Evolutionary conservation across 2,329 filamentous ascomycete genomes (phyloP).

Genomic region (Botrytis sinoallii): DNA sequence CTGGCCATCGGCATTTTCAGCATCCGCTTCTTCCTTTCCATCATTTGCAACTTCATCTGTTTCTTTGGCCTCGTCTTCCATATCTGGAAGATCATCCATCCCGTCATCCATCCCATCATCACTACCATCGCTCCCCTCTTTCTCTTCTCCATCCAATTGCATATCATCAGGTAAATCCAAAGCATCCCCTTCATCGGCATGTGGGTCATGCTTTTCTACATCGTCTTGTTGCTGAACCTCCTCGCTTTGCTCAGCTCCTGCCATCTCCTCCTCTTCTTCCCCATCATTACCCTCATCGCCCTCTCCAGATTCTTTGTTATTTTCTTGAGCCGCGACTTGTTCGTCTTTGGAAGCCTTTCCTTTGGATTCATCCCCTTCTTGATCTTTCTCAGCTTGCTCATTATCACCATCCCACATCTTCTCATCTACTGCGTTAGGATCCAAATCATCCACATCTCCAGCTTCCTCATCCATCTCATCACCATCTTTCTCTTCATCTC

Average conservation of each 20-base stretch:
- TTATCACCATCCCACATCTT: slow-evolving; percentile 97
- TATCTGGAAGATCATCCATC: slow-evolving; percentile 56
- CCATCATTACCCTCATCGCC: slow-evolving; percentile 49
- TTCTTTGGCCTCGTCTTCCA: slow-evolving; percentile 42
- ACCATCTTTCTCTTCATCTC: slow-evolving; percentile 59
- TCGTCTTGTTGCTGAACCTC: slow-evolving; percentile 51
- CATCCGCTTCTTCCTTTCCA: slow-evolving; percentile 46
- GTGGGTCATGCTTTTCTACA: slow-evolving; percentile 61
- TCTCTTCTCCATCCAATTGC: slow-evolving; percentile 62
- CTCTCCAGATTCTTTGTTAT: slow-evolving; percentile 56
- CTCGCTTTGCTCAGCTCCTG: slow-evolving; percentile 57
- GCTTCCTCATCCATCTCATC: slow-evolving; percentile 85
- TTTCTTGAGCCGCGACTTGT: slow-evolving; percentile 46
- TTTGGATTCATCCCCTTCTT: slow-evolving; percentile 69
- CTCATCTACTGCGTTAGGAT: slow-evolving; percentile 88
- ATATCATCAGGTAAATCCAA: slow-evolving; percentile 70
- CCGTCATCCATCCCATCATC: slow-evolving; percentile 40
- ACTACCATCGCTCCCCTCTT: slow-evolving; percentile 43
- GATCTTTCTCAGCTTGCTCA: slow-evolving; percentile 76
- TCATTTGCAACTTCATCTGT: slow-evolving; percentile 39
- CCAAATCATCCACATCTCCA: slow-evolving; percentile 86
- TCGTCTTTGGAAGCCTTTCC: slow-evolving; percentile 63
- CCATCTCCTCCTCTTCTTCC: slow-evolving; percentile 50
- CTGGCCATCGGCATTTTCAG: slow-evolving; percentile 40
- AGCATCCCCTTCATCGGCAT: slow-evolving; percentile 63